phyloP scores from a whole-genome alignment of 371 early-diverging fungal species.

The Saksenaea oblongispora region DNA sequence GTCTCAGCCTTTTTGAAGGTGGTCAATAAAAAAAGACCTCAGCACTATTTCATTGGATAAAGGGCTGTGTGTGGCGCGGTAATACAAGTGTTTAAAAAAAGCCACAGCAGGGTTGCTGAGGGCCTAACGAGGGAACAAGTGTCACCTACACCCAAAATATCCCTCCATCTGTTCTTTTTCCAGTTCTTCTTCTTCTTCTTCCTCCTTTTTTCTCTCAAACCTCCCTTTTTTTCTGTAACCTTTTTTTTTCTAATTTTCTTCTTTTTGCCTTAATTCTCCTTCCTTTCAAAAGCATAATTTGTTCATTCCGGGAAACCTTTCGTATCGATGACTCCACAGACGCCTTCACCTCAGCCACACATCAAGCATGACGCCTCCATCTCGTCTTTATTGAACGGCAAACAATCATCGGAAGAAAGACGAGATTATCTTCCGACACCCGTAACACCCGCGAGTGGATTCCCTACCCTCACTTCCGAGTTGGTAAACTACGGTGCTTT shows the following conservation, averaged over 20 bases:
- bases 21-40: not conserved
- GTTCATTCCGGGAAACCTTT: not conserved
- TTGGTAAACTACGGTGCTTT: not conserved
- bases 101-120: constrained; percentile 1
- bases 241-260: not conserved
- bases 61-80: not conserved
- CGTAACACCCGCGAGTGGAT: constrained; percentile 21
- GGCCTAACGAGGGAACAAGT: not conserved
- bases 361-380: constrained; percentile 9
- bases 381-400: constrained; percentile 7
- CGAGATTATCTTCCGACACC: constrained; percentile 23
- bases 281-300: not conserved
- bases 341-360: constrained; percentile 2
- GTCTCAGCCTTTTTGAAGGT: not conserved
- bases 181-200: constrained; percentile 5
- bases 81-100: constrained; percentile 1
- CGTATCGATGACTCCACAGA: not conserved
- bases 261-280: not conserved
- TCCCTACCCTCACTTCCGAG: constrained; percentile 7
- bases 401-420: constrained; percentile 3
- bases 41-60: not conserved
- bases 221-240: not conserved
- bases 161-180: not conserved
- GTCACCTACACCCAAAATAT: constrained; percentile 3
- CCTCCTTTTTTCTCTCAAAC: not conserved